phyloP scores from a whole-genome alignment of 768 basidiomycete species.

The Lentinula edodes region DNA sequence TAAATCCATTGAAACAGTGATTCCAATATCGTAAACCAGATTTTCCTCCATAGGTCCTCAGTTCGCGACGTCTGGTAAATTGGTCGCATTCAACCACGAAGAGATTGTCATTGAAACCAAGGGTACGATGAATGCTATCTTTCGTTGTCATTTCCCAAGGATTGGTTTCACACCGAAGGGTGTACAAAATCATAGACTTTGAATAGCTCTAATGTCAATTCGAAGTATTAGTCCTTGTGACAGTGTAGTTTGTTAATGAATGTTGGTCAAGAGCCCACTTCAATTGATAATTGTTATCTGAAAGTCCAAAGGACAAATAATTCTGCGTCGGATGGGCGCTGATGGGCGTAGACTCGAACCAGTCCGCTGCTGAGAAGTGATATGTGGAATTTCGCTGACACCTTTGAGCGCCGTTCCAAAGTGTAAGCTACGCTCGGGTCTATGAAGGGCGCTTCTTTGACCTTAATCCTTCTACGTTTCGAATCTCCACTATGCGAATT shows the following conservation, averaged over 20 bases:
- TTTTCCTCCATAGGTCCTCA: slow-evolving; percentile 23
- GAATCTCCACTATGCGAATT: neutral
- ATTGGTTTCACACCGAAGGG: slow-evolving; percentile 28
- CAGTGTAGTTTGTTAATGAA: too few species aligned
- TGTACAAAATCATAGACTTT: slow-evolving; percentile 8
- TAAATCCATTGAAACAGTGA: neutral
- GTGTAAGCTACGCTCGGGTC: too few species aligned
- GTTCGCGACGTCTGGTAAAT: slow-evolving; percentile 41
- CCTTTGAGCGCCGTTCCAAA: too few species aligned
- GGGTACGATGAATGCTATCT: slow-evolving; percentile 25
- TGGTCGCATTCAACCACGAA: slow-evolving; percentile 43
- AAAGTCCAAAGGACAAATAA: too few species aligned
- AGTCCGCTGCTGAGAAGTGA: too few species aligned
- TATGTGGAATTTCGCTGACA: too few species aligned
- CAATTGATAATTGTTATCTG: too few species aligned
- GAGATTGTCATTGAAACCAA: slow-evolving; percentile 44
- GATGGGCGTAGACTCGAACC: too few species aligned
- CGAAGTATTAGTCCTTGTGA: neutral
- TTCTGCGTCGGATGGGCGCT: too few species aligned
- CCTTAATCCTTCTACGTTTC: neutral
- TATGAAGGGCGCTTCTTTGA: neutral
- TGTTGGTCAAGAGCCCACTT: too few species aligned
- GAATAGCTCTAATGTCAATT: neutral
- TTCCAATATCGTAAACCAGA: neutral
- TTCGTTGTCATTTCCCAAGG: slow-evolving; percentile 52